Evolutionary conservation across 2,329 filamentous ascomycete species (phyloP).

Genomic region (Tolypocladium ovalisporum): DNA sequence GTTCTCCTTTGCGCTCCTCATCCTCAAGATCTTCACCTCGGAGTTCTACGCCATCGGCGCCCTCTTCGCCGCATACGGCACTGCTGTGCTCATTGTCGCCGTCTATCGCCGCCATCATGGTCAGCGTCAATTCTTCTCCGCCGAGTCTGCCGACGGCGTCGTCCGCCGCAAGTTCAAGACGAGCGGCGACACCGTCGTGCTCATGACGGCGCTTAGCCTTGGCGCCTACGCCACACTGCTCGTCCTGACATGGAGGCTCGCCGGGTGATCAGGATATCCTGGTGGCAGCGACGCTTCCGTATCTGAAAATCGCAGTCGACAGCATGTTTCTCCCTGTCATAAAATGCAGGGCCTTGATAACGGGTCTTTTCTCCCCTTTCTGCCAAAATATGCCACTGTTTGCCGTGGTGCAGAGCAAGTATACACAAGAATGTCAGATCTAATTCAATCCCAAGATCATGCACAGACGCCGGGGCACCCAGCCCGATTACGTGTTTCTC

Average conservation of each 20-base stretch:
- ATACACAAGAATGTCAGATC: neutral
- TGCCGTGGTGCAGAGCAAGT: neutral
- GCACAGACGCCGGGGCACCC: neutral
- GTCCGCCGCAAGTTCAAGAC: conserved; percentile 47
- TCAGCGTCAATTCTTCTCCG: conserved; percentile 82
- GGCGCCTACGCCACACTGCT: conserved; percentile 46
- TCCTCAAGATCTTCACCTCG: conserved; percentile 83
- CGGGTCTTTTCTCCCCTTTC: neutral
- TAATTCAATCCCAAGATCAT: neutral
- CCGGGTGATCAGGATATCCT: conserved; percentile 6
- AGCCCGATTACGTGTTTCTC: neutral
- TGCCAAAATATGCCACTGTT: neutral
- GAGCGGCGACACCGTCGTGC: conserved; percentile 49
- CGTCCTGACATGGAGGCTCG: conserved; percentile 40
- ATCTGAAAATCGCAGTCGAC: neutral
- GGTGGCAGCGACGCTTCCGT: neutral
- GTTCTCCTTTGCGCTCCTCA: conserved; percentile 88
- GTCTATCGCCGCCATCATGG: conserved; percentile 82
- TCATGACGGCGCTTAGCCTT: conserved; percentile 46
- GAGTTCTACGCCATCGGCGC: conserved; percentile 98
- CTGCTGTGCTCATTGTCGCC: conserved; percentile 71
- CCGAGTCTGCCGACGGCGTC: conserved; percentile 19
- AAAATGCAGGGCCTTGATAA: too few relatives aligned
- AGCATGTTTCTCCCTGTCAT: too few relatives aligned
- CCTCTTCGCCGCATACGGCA: conserved; percentile 84